Percentiles rank a stretch among this genome's conserved stretches.
Conservation (phyloP, 345 rosid species). For the Nephelium lappaceum region DNA sequence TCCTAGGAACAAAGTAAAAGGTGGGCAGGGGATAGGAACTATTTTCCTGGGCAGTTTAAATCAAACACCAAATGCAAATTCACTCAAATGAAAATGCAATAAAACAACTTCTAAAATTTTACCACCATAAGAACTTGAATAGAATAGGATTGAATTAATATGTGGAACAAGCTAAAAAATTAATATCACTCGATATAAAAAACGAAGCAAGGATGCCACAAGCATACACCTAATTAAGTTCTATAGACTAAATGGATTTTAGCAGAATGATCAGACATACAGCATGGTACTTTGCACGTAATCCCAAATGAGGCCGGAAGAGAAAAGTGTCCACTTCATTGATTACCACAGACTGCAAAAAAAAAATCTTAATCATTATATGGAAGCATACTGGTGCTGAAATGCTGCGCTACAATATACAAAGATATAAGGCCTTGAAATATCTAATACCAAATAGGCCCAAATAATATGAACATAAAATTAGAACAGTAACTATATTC, state of each 20-base stretch:
- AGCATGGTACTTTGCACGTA: conserved; percentile 87
- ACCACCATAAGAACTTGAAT: neutral
- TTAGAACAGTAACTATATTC: neutral
- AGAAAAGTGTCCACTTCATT: conserved; percentile 93
- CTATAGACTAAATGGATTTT: neutral
- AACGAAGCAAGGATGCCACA: neutral
- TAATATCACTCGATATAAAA: neutral
- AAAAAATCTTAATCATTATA: neutral
- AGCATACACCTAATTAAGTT: neutral
- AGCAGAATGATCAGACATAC: conserved; percentile 46
- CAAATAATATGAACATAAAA: neutral
- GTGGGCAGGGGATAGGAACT: neutral
- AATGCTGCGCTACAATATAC: neutral
- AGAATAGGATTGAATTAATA: neutral
- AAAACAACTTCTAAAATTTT: neutral
- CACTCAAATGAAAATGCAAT: neutral
- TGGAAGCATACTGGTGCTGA: conserved; percentile 10
- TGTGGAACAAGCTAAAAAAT: neutral
- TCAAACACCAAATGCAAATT: neutral
- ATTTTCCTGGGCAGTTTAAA: neutral
- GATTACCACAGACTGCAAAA: conserved; percentile 81
- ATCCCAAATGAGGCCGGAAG: conserved; percentile 85
- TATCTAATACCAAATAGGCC: neutral
- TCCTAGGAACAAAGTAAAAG: neutral
- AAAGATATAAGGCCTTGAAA: neutral